These are phyloP conservation scores for Aureobasidium sp. DNA, from an alignment of 2,329 filamentous ascomycete genomes.

Conservation along the genomic window DNA sequence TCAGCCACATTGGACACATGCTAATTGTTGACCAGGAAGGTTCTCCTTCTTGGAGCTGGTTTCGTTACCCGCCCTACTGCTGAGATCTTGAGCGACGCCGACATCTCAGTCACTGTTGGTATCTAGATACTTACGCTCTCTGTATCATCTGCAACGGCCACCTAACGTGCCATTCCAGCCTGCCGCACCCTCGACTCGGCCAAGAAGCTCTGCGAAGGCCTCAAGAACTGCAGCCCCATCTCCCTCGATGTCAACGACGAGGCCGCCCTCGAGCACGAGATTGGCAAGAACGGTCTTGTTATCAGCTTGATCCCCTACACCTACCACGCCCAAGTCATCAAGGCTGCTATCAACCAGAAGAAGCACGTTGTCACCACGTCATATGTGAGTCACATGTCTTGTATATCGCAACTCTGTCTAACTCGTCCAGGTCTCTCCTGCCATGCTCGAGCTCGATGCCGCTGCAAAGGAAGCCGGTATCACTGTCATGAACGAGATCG, in stretches of 20 bases:
- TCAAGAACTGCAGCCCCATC: conserved; percentile 67
- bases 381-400: conserved; percentile 51
- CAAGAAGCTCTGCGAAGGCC: conserved; percentile 63
- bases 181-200: conserved; percentile 75
- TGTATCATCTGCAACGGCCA: neutral
- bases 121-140: conserved; percentile 10
- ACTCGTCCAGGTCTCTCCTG: conserved; percentile 50
- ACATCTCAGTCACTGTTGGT: conserved; percentile 52
- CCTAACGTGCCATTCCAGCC: conserved; percentile 41
- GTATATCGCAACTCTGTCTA: neutral
- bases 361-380: conserved; percentile 94
- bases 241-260: conserved; percentile 76
- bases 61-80: conserved; percentile 53
- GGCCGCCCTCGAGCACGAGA: conserved; percentile 68
- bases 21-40: conserved; percentile 26
- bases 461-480: conserved; percentile 84
- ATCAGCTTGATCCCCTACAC: conserved; percentile 79
- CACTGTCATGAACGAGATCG: conserved; percentile 97
- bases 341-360: conserved; percentile 86
- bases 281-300: conserved; percentile 57
- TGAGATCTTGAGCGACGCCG: conserved; percentile 51
- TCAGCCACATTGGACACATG: conserved; percentile 1
- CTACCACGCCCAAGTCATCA: conserved; percentile 82
- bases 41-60: conserved; percentile 46
- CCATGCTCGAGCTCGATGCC: conserved; percentile 82